Base-by-base conservation (phyloP, 1,284 basidiomycete species). In the Mixia osmundae region DNA sequence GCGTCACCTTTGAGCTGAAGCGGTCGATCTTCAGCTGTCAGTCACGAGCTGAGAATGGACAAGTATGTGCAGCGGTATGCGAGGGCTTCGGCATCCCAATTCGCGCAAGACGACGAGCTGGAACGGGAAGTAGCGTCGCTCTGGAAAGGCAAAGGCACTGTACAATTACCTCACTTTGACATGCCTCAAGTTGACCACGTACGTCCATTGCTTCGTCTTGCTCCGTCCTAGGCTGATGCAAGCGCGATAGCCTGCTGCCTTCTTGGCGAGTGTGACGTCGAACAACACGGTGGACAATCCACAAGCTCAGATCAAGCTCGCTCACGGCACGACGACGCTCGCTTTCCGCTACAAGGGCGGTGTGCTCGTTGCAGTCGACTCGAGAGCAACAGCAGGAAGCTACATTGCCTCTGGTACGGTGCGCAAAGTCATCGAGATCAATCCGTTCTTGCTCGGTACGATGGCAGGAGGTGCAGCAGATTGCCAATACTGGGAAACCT, bases 391-490 rank as follows among this genome's bases (percentile, higher is more conserved):
- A 5, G 82, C 89, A 16, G 91, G 91, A 52, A 82, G 72, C 58
- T 97, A 97, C 59, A 70, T 99, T 54, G 89, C 85, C 0, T 80
- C 73, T 21, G 85, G 85, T 36, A 94, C 85, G 12, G 80, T 94
- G 44, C 91, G 87, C 67, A 94, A 94, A 65, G 89, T 99, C 45
- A 97, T 99, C 51, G 91, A 97, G 64, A 97, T 99, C 61, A 97
- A 97, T 63, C 83, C 85, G 31, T 97, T 91, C 63, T 62, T 99
- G 37, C 68, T 97, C 22, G 91, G 91, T 42, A 42, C 41, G 14
- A 42, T 42, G 41, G 41, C 41, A 24, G 41, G 41, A 24, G 41
- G 41, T 16, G 41, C 46, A 77, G 80, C 80, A 41, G 82, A 87
- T 54, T 87, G 80, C 51, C 80, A 87, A 53, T 87, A 72, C 59